phyloP scores from a whole-genome alignment of 257 asterid species.

The Jasminum sambac region DNA sequence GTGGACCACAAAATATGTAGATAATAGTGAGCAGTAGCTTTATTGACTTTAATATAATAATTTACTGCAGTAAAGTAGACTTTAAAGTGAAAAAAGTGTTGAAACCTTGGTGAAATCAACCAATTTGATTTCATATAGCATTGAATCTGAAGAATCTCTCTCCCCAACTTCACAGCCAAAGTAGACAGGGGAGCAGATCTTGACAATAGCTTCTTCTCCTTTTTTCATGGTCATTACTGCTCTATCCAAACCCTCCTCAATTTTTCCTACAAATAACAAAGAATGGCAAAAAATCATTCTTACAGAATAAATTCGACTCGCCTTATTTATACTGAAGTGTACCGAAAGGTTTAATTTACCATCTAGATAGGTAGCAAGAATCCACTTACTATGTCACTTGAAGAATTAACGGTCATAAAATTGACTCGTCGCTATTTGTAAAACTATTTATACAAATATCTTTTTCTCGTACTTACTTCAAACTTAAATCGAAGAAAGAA shows the following conservation, averaged over 20 bases:
- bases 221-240: slow-evolving; percentile 66
- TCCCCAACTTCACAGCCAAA: slow-evolving; percentile 13
- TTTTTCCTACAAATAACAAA: background rate
- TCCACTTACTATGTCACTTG: too few relatives aligned
- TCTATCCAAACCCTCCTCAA: slow-evolving; percentile 39
- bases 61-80: too few relatives aligned
- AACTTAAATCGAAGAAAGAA: background rate
- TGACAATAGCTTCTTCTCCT: slow-evolving; percentile 64
- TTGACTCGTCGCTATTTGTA: too few relatives aligned
- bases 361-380: too few relatives aligned
- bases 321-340: too few relatives aligned
- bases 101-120: slow-evolving; percentile 54
- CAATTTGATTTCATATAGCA: slow-evolving; percentile 46
- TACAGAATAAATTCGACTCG: background rate
- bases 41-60: too few relatives aligned
- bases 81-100: background rate
- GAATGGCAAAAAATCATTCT: background rate
- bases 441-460: too few relatives aligned
- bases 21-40: too few relatives aligned
- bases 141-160: slow-evolving; percentile 10
- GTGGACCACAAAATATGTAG: background rate
- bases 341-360: too few relatives aligned
- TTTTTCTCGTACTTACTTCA: background rate
- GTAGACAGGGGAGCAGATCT: slow-evolving; percentile 32
- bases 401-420: too few relatives aligned